A percentile compares a stretch with the other conserved stretches of the same genome.
phyloP scores from a whole-genome alignment of 495 filamentous ascomycete species.

The Penicillium psychrofluorescens region DNA sequence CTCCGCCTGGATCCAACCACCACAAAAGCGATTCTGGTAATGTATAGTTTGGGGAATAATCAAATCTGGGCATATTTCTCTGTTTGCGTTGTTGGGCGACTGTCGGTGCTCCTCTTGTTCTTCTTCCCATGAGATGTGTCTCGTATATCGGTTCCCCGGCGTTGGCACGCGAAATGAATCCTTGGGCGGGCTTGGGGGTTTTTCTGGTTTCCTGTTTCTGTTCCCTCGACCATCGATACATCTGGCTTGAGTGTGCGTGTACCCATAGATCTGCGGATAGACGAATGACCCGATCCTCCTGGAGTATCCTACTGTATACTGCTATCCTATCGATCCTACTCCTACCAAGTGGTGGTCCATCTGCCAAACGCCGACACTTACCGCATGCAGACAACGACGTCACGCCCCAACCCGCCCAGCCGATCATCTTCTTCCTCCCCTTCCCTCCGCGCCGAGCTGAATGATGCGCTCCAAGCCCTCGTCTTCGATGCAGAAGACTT shows the following conservation, averaged over 20 bases:
- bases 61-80: conserved; percentile 2
- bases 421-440: conserved; percentile 14
- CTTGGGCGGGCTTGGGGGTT: conserved; percentile 13
- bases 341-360: too few relatives aligned
- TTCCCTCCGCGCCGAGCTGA: conserved; percentile 14
- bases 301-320: too few relatives aligned
- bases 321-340: too few relatives aligned
- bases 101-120: conserved; percentile 1
- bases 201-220: conserved; percentile 11
- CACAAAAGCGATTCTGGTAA: conserved; percentile 18
- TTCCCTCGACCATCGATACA: conserved; percentile 4
- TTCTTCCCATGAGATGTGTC: conserved; percentile 21
- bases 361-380: not conserved
- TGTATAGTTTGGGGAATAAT: conserved; percentile 16
- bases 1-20: conserved; percentile 2
- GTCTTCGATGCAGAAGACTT: conserved; percentile 89
- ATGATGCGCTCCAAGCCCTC: conserved; percentile 79
- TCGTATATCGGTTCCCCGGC: conserved; percentile 21
- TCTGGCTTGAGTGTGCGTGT: conserved; percentile 12
- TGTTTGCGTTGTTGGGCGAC: not conserved
- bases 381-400: conserved; percentile 36
- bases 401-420: conserved; percentile 30
- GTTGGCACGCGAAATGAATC: conserved; percentile 24
- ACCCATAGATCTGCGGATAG: conserved; percentile 22
- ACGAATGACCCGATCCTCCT: too few relatives aligned